Evolutionary conservation across 139 green algal genomes (phyloP).

Genomic region (Ettlia oleoabundans): DNA sequence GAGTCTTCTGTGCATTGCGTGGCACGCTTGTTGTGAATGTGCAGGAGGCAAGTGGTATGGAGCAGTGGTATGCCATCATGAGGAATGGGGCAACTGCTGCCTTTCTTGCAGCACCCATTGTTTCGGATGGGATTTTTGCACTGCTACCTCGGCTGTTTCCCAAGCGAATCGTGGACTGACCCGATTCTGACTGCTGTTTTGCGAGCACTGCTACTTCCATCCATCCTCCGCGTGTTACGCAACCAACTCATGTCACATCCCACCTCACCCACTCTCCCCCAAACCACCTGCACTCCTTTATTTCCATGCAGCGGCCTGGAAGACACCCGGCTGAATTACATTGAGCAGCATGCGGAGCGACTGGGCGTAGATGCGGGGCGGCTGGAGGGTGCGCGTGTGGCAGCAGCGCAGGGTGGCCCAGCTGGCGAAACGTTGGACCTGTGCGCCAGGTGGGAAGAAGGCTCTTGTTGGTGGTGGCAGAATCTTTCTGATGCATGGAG

Average conservation of each 20-base stretch:
- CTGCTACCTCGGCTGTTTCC: no score
- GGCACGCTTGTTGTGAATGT: no score
- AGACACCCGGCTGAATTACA: constrained; percentile 77
- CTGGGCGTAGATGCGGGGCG: constrained; percentile 73
- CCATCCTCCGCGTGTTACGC: no score
- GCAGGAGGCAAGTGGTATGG: no score
- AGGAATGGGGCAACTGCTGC: no score
- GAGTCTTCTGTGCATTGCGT: background rate
- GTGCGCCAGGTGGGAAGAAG: constrained; percentile 45
- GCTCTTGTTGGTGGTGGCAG: background rate
- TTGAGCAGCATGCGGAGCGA: constrained; percentile 71
- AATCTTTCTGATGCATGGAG: no score
- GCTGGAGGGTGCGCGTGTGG: constrained; percentile 69
- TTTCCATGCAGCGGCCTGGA: constrained; percentile 56
- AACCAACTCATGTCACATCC: no score
- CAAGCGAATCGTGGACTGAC: no score
- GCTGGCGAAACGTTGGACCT: constrained; percentile 78
- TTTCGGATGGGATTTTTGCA: no score
- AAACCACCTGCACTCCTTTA: no score
- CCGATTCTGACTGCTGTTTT: background rate
- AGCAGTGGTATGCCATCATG: no score
- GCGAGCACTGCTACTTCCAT: background rate
- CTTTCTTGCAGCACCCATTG: background rate
- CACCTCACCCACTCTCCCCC: background rate
- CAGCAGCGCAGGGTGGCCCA: constrained; percentile 48